These are phyloP conservation scores for Phytophthora hibernalis DNA, from an alignment of 352 stramenopile species.

Conservation along the genomic window DNA sequence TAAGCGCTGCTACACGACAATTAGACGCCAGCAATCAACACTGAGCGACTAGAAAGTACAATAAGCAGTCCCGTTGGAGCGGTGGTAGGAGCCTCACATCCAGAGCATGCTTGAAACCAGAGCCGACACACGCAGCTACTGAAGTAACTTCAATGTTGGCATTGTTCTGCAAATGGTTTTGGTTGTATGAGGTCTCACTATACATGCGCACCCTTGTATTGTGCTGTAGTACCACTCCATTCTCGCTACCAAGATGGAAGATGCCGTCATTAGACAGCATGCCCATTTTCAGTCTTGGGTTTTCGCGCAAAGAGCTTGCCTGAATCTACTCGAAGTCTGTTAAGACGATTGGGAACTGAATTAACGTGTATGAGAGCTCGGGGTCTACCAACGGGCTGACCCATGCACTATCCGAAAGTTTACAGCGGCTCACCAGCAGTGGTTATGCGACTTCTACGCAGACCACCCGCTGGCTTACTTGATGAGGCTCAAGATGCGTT, in stretches of 20 bases:
- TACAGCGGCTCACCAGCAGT: constrained; percentile 1
- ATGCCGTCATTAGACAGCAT: not conserved
- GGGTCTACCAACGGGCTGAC: constrained; percentile 3
- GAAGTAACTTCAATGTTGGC: too few relatives aligned
- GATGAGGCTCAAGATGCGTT: not conserved
- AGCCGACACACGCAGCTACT: too few relatives aligned
- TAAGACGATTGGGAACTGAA: too few relatives aligned
- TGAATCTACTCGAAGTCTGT: constrained; percentile 2
- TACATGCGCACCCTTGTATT: too few relatives aligned
- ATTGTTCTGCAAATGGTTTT: too few relatives aligned
- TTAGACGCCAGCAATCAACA: too few relatives aligned
- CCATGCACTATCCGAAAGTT: not conserved
- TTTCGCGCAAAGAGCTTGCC: not conserved
- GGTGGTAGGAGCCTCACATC: too few relatives aligned
- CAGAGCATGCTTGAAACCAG: too few relatives aligned
- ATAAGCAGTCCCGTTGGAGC: too few relatives aligned
- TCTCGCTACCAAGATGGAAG: constrained; percentile 2
- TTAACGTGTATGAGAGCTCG: constrained; percentile 5
- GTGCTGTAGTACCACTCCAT: too few relatives aligned
- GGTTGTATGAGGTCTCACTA: too few relatives aligned
- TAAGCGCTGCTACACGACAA: not conserved
- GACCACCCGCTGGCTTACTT: not conserved
- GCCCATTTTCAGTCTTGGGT: constrained; percentile 4
- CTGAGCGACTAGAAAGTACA: too few relatives aligned
- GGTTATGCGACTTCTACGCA: constrained; percentile 8